Base-by-base conservation (phyloP, 306 rosid species). In the Heteromeles arbutifolia region DNA sequence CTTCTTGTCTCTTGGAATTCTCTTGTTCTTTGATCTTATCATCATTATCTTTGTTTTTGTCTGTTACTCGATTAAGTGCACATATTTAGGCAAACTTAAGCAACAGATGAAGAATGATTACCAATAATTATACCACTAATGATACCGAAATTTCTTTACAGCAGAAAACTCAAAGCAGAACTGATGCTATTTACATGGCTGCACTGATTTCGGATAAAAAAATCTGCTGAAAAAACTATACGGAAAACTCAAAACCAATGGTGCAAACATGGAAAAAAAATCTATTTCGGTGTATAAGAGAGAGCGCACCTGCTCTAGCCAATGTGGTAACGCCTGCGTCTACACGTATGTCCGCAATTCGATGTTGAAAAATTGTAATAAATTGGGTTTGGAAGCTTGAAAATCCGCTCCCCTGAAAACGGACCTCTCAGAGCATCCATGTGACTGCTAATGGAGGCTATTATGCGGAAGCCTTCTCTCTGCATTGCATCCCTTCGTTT, bases 331-430 rank as follows among this genome's bases (percentile, higher is more conserved):
- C 21, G 8, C 8, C 21, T 7, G 6, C 21, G 2, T 50, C 54
- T 17, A 19, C 18, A 15, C 34, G 2, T 26, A 13, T 6, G 66
- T 8, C 74, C 69, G 48, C 69, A 44, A 32, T 65, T 69, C 65
- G 86, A 67, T 74, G 72, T 69, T 81, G 80, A 74, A 80, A 61
- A 75, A 72, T 32, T 85, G 86, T 81, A 80, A 77, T 77, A 81
- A n/a, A 84, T 9, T 32, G 87, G 82, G 43, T 79, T 80, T 21
- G 97, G 98, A 80, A 88, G 88, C 89, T 88, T 88, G 79, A 88
- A 88, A 45, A 54, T 72, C 21, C 52, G 85, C 57, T 77, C 77
- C 44, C 86, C 87, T 19, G 65, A 13, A 61, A 75, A 74, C 43
- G 85, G 72, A 52, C 75, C 75, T 3, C 62, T 75, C 41, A 93